phyloP scores from a whole-genome alignment of 495 filamentous ascomycete species.

The Talaromyces proteolyticus region DNA sequence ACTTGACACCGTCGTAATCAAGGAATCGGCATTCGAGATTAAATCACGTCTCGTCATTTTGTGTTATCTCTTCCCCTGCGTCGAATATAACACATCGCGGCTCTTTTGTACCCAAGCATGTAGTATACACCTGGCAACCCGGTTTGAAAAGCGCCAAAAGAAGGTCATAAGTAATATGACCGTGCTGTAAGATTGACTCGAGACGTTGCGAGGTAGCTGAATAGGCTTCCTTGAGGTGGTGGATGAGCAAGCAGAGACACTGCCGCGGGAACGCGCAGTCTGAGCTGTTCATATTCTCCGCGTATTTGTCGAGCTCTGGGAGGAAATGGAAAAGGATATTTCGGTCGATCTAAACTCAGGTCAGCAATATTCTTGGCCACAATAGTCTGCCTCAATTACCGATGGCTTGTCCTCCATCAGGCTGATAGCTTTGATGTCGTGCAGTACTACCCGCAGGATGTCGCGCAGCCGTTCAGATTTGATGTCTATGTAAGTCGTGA shows the following conservation, averaged over 20 bases:
- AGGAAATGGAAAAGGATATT: conserved; percentile 27
- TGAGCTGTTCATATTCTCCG: conserved; percentile 7
- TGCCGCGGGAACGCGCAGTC: conserved; percentile 13
- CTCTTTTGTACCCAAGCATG: conserved; percentile 32
- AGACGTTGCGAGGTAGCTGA: conserved; percentile 24
- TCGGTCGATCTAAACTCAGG: no score
- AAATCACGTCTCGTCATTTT: conserved; percentile 20
- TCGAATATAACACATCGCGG: conserved; percentile 58
- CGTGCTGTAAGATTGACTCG: conserved; percentile 26
- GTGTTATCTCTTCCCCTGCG: conserved; percentile 42
- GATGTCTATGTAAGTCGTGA: no score
- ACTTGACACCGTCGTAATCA: conserved; percentile 20
- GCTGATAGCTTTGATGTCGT: no score
- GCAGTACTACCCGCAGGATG: no score
- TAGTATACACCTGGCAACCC: conserved; percentile 19
- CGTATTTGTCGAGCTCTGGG: conserved; percentile 18
- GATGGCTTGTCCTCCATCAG: no score
- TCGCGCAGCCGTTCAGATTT: no score
- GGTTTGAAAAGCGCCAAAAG: conserved; percentile 24
- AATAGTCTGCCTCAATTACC: no score
- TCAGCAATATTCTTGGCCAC: no score
- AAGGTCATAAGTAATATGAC: conserved; percentile 28
- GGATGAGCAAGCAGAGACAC: conserved; percentile 31
- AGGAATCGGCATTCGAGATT: conserved; percentile 29
- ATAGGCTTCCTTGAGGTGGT: conserved; percentile 32